Evolutionary conservation across 1,139 yeast species (phyloP).

Genomic region (Taiozyma sp.): DNA sequence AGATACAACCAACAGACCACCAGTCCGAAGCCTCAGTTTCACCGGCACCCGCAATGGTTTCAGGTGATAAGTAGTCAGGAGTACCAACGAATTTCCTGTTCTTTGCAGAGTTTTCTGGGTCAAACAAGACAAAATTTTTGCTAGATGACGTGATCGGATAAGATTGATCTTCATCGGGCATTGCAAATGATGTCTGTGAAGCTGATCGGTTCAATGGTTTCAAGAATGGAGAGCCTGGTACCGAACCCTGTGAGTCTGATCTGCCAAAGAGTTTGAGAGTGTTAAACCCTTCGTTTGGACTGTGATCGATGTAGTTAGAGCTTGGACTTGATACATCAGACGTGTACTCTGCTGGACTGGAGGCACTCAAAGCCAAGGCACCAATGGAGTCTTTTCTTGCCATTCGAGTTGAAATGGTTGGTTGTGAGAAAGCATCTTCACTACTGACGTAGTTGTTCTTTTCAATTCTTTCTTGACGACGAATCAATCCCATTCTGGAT

Average conservation of each 20-base stretch:
- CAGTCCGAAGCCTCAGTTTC: conserved; percentile 91
- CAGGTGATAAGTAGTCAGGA: conserved; percentile 97
- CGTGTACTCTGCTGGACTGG: conserved; percentile 13
- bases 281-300: neutral
- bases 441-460: conserved; percentile 9
- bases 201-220: conserved; percentile 45
- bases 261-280: conserved; percentile 11
- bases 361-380: conserved; percentile 15
- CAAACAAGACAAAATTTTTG: conserved; percentile 58
- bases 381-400: conserved; percentile 20
- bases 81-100: conserved; percentile 82
- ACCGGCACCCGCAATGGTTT: conserved; percentile 79
- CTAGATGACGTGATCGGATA: conserved; percentile 19
- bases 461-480: conserved; percentile 50
- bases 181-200: conserved; percentile 51
- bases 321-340: conserved; percentile 19
- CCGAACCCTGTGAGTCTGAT: conserved; percentile 33
- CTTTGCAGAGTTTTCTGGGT: conserved; percentile 50
- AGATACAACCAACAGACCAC: conserved; percentile 98
- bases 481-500: conserved; percentile 82
- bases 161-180: conserved; percentile 41
- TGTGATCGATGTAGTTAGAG: conserved; percentile 21
- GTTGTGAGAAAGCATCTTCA: conserved; percentile 20
- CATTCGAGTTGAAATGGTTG: conserved; percentile 10
- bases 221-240: conserved; percentile 43